Evolutionary conservation across 1,284 basidiomycete genomes (phyloP).

Genomic region (Kalmanozyma brasiliensis): DNA sequence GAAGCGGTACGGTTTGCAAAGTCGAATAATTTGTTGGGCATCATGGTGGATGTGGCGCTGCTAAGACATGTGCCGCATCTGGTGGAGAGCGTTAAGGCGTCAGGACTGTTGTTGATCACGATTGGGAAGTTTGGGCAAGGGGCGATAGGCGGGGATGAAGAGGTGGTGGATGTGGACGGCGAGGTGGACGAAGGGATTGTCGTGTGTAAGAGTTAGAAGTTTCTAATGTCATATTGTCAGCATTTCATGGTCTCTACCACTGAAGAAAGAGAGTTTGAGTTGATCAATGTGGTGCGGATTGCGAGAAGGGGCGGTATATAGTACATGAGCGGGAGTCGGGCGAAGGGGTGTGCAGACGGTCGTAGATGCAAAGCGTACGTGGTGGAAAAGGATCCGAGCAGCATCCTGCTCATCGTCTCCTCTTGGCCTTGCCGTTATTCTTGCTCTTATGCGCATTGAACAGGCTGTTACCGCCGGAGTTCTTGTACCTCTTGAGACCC

Average conservation of each 20-base stretch:
- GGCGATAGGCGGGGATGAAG: conserved; percentile 4
- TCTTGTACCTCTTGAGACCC: conserved; percentile 52
- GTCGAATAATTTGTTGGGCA: conserved; percentile 89
- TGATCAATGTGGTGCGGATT: background rate
- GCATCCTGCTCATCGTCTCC: conserved; percentile 60
- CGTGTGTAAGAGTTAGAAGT: conserved; percentile 47
- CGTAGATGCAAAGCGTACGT: no score
- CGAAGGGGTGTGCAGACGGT: no score
- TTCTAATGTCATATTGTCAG: conserved; percentile 5
- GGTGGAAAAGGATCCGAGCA: no score
- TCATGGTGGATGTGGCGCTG: conserved; percentile 86
- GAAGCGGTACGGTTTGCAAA: conserved; percentile 95
- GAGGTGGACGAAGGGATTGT: conserved; percentile 56
- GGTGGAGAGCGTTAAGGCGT: conserved; percentile 62
- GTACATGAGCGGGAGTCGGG: no score
- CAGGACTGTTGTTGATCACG: conserved; percentile 62
- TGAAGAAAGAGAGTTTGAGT: background rate
- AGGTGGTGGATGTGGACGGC: conserved; percentile 46
- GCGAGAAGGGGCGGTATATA: conserved; percentile 18
- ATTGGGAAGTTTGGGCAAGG: conserved; percentile 45
- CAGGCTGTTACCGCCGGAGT: conserved; percentile 42
- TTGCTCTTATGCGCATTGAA: conserved; percentile 45
- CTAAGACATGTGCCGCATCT: conserved; percentile 57
- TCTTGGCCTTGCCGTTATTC: conserved; percentile 56
- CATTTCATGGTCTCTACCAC: no score